These are phyloP conservation scores for Biscutella laevigata DNA, from an alignment of 441 rosid genomes.

Conservation along the genomic window DNA sequence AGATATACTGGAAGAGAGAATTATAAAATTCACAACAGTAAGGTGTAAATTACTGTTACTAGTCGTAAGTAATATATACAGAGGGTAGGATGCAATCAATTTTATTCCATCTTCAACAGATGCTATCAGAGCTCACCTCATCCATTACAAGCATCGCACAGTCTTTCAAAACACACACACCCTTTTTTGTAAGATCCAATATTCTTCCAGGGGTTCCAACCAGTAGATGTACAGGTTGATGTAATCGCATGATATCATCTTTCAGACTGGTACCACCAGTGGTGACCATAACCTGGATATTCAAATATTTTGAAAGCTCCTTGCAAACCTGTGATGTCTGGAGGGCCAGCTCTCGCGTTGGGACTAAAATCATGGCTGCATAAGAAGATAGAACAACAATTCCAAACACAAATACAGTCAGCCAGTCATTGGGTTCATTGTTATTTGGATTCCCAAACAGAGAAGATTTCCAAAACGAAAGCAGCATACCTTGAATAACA, in stretches of 20 bases:
- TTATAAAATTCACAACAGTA: background rate
- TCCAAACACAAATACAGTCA: constrained; percentile 1
- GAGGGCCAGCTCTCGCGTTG: constrained; percentile 83
- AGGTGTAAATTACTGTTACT: background rate
- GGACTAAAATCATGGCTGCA: constrained; percentile 82
- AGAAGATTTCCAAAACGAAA: background rate
- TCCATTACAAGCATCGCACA: constrained; percentile 89
- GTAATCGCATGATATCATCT: constrained; percentile 91
- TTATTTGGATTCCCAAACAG: no score
- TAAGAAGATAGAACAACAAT: constrained; percentile 3
- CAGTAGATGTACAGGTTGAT: constrained; percentile 80
- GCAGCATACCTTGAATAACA: constrained; percentile 65
- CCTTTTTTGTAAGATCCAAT: constrained; percentile 76
- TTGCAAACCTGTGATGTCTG: constrained; percentile 93
- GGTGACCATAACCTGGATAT: constrained; percentile 85
- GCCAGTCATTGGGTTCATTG: background rate
- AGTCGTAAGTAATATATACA: background rate
- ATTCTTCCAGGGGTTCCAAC: constrained; percentile 96
- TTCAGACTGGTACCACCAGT: constrained; percentile 91
- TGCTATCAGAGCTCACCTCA: constrained; percentile 45
- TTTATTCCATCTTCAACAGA: background rate
- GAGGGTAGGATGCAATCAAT: background rate
- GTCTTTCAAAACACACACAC: constrained; percentile 77
- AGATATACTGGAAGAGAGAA: background rate
- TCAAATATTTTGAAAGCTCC: constrained; percentile 80